Conservation (phyloP, 2,329 filamentous ascomycete genomes). For the Colletotrichum chrysophilum region DNA sequence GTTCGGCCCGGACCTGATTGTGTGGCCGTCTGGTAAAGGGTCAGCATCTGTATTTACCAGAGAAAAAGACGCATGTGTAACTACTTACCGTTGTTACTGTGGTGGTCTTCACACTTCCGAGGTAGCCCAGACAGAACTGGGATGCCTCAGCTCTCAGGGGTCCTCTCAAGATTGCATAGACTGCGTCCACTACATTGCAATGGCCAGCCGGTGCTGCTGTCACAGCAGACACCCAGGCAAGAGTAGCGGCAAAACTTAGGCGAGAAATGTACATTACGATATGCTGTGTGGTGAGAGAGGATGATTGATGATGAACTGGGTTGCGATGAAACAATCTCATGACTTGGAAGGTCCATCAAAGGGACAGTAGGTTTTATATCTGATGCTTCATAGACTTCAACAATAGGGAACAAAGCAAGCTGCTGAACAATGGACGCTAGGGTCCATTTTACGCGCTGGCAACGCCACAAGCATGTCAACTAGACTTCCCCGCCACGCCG, state of each 20-base stretch:
- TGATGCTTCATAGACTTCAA: not conserved
- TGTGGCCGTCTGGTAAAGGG: not conserved
- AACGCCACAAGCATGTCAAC: not conserved
- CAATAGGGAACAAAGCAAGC: not conserved
- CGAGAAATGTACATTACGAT: not conserved
- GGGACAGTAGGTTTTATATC: not conserved
- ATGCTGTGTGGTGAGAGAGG: not conserved
- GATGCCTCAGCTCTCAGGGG: not conserved
- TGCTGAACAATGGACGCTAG: not conserved
- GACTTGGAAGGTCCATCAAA: not conserved
- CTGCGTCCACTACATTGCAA: not conserved
- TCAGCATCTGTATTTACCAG: not conserved
- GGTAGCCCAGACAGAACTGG: not conserved
- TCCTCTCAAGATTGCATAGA: not conserved
- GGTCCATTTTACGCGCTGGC: not conserved
- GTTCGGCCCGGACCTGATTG: not conserved
- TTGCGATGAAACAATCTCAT: not conserved
- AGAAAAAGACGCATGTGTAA: accelerated
- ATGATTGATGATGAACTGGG: not conserved
- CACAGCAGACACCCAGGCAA: not conserved
- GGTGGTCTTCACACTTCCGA: not conserved
- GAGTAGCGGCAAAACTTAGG: not conserved
- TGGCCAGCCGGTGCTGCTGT: not conserved
- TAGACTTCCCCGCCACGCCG: not conserved
- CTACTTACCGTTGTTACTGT: not conserved